phyloP scores from a whole-genome alignment of 257 asterid genomes.

The Leonotis leonurus region DNA sequence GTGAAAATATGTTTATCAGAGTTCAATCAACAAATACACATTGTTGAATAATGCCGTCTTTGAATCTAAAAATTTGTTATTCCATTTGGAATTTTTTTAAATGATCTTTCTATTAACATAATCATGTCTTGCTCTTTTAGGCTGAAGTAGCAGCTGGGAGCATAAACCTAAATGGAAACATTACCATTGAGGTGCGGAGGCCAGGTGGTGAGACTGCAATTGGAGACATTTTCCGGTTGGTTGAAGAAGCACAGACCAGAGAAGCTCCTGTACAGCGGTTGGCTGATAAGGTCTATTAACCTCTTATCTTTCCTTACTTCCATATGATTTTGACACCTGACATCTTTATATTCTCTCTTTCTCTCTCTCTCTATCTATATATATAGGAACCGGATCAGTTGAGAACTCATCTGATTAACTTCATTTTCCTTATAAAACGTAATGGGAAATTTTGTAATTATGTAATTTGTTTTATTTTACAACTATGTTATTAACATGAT shows the following conservation, averaged over 20 bases:
- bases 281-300: constrained; percentile 77
- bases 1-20: neutral
- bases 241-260: constrained; percentile 96
- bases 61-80: no score
- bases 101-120: constrained; percentile 17
- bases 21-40: neutral
- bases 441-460: no score
- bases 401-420: no score
- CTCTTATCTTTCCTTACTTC: no score
- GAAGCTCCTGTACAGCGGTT: constrained; percentile 97
- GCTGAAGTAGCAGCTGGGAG: constrained; percentile 95
- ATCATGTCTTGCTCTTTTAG: constrained; percentile 32
- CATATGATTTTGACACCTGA: no score
- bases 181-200: constrained; percentile 83
- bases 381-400: no score
- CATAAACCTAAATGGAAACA: constrained; percentile 89
- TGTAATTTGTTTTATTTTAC: no score
- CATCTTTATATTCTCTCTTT: no score
- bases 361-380: no score
- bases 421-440: no score
- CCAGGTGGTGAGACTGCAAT: constrained; percentile 98
- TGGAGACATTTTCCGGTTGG: constrained; percentile 94
- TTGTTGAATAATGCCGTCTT: neutral
- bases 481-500: no score
- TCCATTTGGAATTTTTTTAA: neutral